Conservation (phyloP, 257 asterid genomes). For the Prunella vulgaris region DNA sequence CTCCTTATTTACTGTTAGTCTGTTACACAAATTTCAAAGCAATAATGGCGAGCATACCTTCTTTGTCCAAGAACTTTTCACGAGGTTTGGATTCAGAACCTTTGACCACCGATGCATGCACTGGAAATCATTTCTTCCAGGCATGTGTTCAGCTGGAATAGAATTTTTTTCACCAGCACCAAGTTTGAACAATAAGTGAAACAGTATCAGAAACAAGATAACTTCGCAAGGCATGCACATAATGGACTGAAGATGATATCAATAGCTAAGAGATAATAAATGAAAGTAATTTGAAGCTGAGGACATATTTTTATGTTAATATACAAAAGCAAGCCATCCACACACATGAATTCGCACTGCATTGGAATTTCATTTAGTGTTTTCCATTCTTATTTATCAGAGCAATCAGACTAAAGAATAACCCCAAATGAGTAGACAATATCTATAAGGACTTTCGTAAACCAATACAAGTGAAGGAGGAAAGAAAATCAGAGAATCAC, state of each 20-base stretch:
- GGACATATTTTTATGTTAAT: neutral
- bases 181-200: constrained; percentile 1
- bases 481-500: no score
- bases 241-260: neutral
- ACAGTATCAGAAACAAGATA: neutral
- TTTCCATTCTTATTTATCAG: neutral
- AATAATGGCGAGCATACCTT: constrained; percentile 42
- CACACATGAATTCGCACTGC: constrained; percentile 1
- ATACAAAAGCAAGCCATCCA: neutral
- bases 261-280: neutral
- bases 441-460: neutral
- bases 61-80: constrained; percentile 81
- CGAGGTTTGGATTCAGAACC: constrained; percentile 77
- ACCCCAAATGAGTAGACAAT: neutral
- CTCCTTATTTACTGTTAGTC: neutral
- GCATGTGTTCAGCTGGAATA: constrained; percentile 58
- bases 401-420: neutral
- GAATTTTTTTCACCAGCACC: constrained; percentile 14
- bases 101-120: constrained; percentile 94
- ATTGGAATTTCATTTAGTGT: neutral
- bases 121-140: constrained; percentile 77
- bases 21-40: neutral
- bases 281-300: constrained; percentile 1
- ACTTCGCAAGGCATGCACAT: neutral
- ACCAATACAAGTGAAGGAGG: neutral